These are phyloP conservation scores for Dionaea muscipula DNA, from an alignment of 179 eudicot genomes.

Conservation along the genomic window DNA sequence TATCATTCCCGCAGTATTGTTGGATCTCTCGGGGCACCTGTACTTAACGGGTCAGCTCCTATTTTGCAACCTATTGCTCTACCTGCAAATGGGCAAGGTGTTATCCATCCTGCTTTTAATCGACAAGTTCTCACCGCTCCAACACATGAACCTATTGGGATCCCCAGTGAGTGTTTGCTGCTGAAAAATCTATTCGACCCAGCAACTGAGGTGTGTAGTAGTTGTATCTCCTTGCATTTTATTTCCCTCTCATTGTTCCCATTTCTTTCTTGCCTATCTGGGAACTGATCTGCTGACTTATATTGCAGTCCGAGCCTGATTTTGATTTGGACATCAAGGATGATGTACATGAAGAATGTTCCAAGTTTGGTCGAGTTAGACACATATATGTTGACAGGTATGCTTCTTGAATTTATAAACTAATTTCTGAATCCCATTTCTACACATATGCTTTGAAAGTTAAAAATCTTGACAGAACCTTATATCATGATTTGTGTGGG, in stretches of 20 bases:
- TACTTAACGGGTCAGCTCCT: conserved; percentile 25
- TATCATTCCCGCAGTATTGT: conserved; percentile 23
- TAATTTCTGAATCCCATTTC: too few species aligned
- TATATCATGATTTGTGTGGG: too few species aligned
- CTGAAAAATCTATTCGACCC: conserved; percentile 42
- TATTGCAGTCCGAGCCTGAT: conserved; percentile 36
- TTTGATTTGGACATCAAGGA: conserved; percentile 41
- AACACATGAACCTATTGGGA: conserved; percentile 26
- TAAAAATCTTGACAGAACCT: too few species aligned
- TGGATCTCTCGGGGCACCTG: conserved; percentile 28
- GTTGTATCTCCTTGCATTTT: neutral
- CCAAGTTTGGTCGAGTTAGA: conserved; percentile 31
- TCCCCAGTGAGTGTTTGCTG: conserved; percentile 35
- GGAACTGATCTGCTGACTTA: neutral
- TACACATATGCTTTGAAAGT: too few species aligned
- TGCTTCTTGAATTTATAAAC: conserved; percentile 7
- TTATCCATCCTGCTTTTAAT: conserved; percentile 33
- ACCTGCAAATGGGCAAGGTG: conserved; percentile 41
- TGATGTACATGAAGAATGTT: conserved; percentile 36
- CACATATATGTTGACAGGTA: conserved; percentile 41
- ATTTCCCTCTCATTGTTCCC: neutral
- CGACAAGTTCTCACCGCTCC: conserved; percentile 17
- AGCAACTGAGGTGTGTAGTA: conserved; percentile 25
- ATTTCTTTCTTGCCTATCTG: neutral
- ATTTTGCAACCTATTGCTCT: conserved; percentile 29